These are phyloP conservation scores for Fusarium chlamydosporum DNA, from an alignment of 2,329 filamentous ascomycete genomes.

Conservation along the genomic window DNA sequence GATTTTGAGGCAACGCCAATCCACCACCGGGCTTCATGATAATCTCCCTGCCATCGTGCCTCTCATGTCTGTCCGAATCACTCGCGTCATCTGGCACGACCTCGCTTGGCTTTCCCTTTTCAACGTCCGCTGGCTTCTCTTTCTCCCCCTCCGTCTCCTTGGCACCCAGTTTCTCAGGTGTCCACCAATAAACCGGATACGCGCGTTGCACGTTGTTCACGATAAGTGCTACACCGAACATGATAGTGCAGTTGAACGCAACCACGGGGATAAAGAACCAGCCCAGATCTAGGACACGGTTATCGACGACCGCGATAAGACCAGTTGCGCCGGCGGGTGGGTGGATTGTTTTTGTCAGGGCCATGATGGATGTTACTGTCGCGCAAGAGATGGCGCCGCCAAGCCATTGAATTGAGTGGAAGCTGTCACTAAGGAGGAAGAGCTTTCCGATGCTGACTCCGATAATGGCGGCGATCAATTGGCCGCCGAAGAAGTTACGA, in stretches of 20 bases:
- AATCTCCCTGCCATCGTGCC: conserved; percentile 48
- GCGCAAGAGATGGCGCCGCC: conserved; percentile 76
- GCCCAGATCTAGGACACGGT: conserved; percentile 68
- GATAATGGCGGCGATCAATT: conserved; percentile 72
- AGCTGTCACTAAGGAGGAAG: conserved; percentile 66
- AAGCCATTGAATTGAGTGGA: conserved; percentile 71
- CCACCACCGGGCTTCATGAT: conserved; percentile 55
- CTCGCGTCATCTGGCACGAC: conserved; percentile 31
- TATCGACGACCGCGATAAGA: conserved; percentile 74
- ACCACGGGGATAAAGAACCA: conserved; percentile 78
- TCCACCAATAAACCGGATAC: conserved; percentile 81
- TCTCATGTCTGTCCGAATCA: conserved; percentile 34
- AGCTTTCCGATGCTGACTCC: conserved; percentile 76
- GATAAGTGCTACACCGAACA: conserved; percentile 73
- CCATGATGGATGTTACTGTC: conserved; percentile 74
- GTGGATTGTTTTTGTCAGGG: conserved; percentile 78
- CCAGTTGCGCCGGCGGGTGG: conserved; percentile 83
- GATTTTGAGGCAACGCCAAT: conserved; percentile 54
- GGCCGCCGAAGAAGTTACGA: conserved; percentile 77
- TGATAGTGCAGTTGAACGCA: conserved; percentile 70
- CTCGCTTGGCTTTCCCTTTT: conserved; percentile 38
- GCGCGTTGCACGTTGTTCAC: conserved; percentile 78
- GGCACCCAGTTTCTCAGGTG: conserved; percentile 55
- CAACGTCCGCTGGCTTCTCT: conserved; percentile 23
- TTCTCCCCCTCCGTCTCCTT: conserved; percentile 9